Evolutionary conservation across 345 rosid species (phyloP), one percentile per base, ranked within the genome.

Genomic region (Atalantia buxifolia): DNA sequence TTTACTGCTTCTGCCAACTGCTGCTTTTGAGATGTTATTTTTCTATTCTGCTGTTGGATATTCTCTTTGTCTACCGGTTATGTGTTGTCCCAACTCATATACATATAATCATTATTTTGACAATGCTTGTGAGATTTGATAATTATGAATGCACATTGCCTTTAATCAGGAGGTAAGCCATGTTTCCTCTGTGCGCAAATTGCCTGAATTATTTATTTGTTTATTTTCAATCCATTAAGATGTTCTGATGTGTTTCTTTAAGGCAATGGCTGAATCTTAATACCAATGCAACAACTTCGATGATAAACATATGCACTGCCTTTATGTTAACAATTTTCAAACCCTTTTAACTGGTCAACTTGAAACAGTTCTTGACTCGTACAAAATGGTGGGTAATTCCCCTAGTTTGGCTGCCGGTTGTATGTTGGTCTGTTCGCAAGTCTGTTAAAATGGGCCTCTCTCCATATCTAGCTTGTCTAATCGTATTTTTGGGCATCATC

Each of bases 321-420:
- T 56, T 35, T 13, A 16, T 69, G 25, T 68, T 19, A 65, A 30
- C 67, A 40, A 71, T 27, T 69, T 65, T 13, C 63, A 30, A n/a
- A 50, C 22, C 16, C 55, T 65, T 18, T 72, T 66, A 30, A 55
- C 60, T 48, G 22, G 62, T 63, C 7, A 64, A 31, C 40, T 48
- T 71, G 79, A 62, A 81, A 79, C 87, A 92, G 97, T 86, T 79
- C 84, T 83, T 92, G 83, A 92, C 94, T 31, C 89, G 86, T 68
- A 92, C 97, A 9, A 87, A 80, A 66, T 92, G 97, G 97, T 92
- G 93, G 95, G 95, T 85, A 19, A 71, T 92, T 82, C 97, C 97
- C 65, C 67, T 82, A 6, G 86, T 92, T 81, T 92, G 97, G 95
- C 80, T 92, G 63, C 95, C 97, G 21, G 90, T 88, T 79, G 80